phyloP scores from a whole-genome alignment of 352 stramenopile species.

The Pythium dissotocum region DNA sequence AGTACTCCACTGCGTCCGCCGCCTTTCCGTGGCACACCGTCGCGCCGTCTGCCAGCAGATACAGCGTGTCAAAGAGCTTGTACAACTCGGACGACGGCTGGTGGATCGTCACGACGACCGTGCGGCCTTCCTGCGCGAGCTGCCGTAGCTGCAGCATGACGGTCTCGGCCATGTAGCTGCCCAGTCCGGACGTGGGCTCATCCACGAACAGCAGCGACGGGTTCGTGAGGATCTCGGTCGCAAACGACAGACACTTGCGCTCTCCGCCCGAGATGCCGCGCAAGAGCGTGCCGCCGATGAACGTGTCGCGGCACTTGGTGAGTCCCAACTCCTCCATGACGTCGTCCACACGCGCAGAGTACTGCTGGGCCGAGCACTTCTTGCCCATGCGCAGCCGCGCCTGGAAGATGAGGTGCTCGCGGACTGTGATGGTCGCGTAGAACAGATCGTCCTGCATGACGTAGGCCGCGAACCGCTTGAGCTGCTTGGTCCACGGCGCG shows the following conservation, averaged over 20 bases:
- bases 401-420: constrained; percentile 88
- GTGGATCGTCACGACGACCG: constrained; percentile 73
- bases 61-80: constrained; percentile 53
- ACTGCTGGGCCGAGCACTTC: constrained; percentile 23
- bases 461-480: constrained; percentile 40
- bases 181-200: constrained; percentile 72
- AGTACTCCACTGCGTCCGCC: constrained; percentile 52
- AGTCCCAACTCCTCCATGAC: constrained; percentile 67
- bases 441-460: constrained; percentile 92
- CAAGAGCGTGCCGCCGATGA: constrained; percentile 47
- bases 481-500: background rate
- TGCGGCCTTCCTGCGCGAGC: constrained; percentile 61
- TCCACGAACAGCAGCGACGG: constrained; percentile 85
- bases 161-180: constrained; percentile 44
- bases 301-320: constrained; percentile 48
- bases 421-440: constrained; percentile 85
- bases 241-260: constrained; percentile 82
- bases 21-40: constrained; percentile 77
- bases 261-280: constrained; percentile 12
- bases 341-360: constrained; percentile 39
- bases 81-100: constrained; percentile 67
- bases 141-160: constrained; percentile 53
- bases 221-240: constrained; percentile 76
- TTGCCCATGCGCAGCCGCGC: constrained; percentile 74
- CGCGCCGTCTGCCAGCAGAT: constrained; percentile 46